These are phyloP conservation scores for Dothiorella sarmentorum DNA, from an alignment of 2,329 filamentous ascomycete species.

Conservation along the genomic window DNA sequence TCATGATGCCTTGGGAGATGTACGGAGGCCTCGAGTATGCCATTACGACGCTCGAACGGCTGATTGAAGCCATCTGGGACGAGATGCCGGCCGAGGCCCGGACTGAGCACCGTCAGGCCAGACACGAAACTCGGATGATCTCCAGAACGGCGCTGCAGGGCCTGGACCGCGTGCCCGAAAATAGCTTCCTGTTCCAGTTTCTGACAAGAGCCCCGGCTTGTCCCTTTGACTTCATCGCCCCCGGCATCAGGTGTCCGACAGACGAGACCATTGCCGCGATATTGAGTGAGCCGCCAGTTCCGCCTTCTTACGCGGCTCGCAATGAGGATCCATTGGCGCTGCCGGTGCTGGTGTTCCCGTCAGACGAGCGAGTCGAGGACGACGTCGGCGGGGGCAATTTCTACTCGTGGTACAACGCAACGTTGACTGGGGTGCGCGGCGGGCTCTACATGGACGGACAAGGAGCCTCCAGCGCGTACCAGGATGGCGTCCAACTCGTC, in stretches of 20 bases:
- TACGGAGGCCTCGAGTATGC: background rate
- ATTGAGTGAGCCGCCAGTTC: background rate
- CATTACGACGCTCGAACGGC: background rate
- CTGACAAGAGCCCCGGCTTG: constrained; percentile 2
- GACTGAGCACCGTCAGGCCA: background rate
- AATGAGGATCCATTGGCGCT: background rate
- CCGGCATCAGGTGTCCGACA: constrained; percentile 3
- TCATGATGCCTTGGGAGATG: background rate
- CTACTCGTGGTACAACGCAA: background rate
- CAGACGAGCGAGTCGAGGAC: background rate
- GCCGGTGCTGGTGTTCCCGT: constrained; percentile 9
- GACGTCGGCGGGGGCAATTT: background rate
- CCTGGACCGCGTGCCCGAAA: background rate
- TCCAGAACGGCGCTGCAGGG: background rate
- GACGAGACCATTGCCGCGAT: background rate
- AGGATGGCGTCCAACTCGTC: background rate
- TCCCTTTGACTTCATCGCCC: constrained; percentile 9
- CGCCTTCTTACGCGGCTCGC: background rate
- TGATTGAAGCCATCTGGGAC: constrained; percentile 1
- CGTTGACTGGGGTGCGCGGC: background rate
- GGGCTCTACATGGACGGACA: background rate
- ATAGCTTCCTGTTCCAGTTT: background rate
- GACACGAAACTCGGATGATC: background rate
- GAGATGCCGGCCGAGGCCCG: background rate
- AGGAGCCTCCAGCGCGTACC: background rate